phyloP scores from a whole-genome alignment of 2,329 filamentous ascomycete genomes.

The Cephalotrichum gorgonifer region DNA sequence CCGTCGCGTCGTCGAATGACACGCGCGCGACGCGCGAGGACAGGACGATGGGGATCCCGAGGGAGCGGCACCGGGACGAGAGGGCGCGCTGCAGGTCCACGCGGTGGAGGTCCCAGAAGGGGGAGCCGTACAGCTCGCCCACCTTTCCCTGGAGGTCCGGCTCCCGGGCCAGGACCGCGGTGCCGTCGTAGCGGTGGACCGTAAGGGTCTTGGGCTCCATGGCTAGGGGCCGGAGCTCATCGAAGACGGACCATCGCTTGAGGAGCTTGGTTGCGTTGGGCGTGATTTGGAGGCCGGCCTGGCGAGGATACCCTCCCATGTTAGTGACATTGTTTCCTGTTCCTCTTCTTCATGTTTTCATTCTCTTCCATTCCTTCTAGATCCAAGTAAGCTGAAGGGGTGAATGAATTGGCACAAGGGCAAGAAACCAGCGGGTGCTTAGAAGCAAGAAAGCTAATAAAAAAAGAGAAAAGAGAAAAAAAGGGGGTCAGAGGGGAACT shows the following conservation, averaged over 20 bases:
- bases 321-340: too few relatives aligned
- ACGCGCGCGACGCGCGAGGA: neutral
- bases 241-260: conserved; percentile 7
- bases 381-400: too few relatives aligned
- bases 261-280: conserved; percentile 10
- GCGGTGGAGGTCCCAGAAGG: conserved; percentile 38
- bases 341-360: too few relatives aligned
- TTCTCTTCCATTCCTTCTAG: neutral
- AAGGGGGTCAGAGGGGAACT: neutral
- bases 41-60: conserved; percentile 19
- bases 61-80: conserved; percentile 23
- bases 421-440: too few relatives aligned
- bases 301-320: too few relatives aligned
- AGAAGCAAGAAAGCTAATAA: too few relatives aligned
- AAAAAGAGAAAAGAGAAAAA: neutral
- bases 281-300: conserved; percentile 11
- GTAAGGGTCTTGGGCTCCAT: conserved; percentile 9
- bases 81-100: conserved; percentile 35
- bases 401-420: neutral
- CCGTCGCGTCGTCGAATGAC: neutral
- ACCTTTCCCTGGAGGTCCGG: conserved; percentile 5
- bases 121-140: conserved; percentile 10
- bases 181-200: conserved; percentile 11
- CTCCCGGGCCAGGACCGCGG: conserved; percentile 10
- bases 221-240: conserved; percentile 7